Conservation (phyloP, 1,139 yeast genomes). For the Candida buenavistaensis region DNA sequence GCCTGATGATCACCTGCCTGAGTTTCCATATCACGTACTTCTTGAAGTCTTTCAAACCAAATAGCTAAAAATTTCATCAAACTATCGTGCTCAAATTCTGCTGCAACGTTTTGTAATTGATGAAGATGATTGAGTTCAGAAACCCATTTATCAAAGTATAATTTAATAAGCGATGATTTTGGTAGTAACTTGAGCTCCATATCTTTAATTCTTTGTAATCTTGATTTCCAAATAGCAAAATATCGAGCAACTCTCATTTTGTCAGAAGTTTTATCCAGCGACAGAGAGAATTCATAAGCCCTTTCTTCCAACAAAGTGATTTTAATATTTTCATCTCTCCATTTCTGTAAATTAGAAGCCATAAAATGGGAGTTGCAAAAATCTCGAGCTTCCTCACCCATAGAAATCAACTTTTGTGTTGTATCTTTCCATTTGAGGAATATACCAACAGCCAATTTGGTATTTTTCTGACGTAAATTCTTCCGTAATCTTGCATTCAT, state of each 20-base stretch:
- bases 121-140: too few species aligned
- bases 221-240: slow-evolving; percentile 3
- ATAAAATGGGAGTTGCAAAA: not conserved
- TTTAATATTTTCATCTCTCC: slow-evolving; percentile 2
- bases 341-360: slow-evolving; percentile 2
- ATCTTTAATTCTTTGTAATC: not conserved
- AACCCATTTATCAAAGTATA: too few species aligned
- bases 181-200: not conserved
- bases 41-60: slow-evolving; percentile 4
- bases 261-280: too few species aligned
- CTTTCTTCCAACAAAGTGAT: not conserved
- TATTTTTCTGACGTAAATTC: too few species aligned
- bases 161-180: too few species aligned
- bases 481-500: slow-evolving; percentile 8
- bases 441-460: too few species aligned
- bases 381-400: too few species aligned
- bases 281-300: not conserved
- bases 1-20: slow-evolving; percentile 30
- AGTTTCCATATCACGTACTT: slow-evolving; percentile 21
- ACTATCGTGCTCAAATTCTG: slow-evolving; percentile 20
- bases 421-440: too few species aligned
- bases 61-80: slow-evolving; percentile 17
- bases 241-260: slow-evolving; percentile 2
- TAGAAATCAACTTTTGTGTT: too few species aligned
- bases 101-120: too few species aligned